Evolutionary conservation across 2,329 filamentous ascomycete genomes (phyloP).

Genomic region (Fusarium citri): DNA sequence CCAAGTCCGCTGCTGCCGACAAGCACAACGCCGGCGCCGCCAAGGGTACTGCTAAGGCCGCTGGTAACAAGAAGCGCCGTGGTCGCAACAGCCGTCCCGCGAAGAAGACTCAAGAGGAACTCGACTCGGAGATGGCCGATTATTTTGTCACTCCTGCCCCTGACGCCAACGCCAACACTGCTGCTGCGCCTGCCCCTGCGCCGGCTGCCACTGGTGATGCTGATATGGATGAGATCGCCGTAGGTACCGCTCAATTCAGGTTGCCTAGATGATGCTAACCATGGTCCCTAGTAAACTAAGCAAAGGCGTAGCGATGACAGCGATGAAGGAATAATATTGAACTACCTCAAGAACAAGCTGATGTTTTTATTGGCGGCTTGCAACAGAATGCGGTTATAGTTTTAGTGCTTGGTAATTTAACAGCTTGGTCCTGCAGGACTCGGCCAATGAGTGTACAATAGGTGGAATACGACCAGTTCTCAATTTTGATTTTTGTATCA

Average conservation of each 20-base stretch:
- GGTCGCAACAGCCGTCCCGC: conserved; percentile 70
- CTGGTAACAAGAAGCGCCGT: conserved; percentile 65
- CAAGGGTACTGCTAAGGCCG: conserved; percentile 56
- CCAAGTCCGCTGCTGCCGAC: conserved; percentile 81
- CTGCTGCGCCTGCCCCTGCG: conserved; percentile 59
- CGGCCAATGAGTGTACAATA: conserved; percentile 34
- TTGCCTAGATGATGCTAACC: conserved; percentile 20
- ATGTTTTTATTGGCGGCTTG: conserved; percentile 14
- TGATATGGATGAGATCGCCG: conserved; percentile 74
- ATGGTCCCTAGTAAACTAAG: conserved; percentile 25
- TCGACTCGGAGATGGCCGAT: conserved; percentile 97
- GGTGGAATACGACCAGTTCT: conserved; percentile 35
- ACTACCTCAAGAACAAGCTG: conserved; percentile 40
- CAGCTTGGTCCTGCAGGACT: neutral
- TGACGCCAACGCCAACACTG: conserved; percentile 57
- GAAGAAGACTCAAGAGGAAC: conserved; percentile 93
- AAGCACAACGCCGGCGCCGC: conserved; percentile 70
- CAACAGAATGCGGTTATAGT: conserved; percentile 32
- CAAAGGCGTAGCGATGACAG: neutral
- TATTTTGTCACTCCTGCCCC: conserved; percentile 76
- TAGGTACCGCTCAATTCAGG: conserved; percentile 36
- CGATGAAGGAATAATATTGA: conserved; percentile 32
- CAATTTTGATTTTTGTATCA: neutral
- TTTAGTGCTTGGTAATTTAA: conserved; percentile 19
- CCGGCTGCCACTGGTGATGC: conserved; percentile 65